Base-by-base conservation (phyloP, 345 rosid species). In the Microthlaspi erraticum region DNA sequence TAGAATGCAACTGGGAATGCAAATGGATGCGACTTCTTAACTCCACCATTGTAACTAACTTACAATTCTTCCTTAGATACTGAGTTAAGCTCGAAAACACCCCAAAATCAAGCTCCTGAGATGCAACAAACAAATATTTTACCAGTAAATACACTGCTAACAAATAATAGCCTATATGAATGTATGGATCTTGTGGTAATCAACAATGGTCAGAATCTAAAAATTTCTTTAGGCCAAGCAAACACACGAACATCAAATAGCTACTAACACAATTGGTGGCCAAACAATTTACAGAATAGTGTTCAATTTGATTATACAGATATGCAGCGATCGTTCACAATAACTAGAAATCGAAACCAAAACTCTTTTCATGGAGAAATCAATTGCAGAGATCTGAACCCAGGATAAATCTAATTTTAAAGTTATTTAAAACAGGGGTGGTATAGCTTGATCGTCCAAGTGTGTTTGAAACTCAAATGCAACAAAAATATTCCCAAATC, bases 1-100 rank as follows among this genome's bases (percentile, higher is more conserved):
- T 72, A 68, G 23, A 81, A 76, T 88, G 91, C 29, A 57, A 0
- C 29, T 80, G 74, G 1, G 76, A 72, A 48, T 54, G 39, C 67
- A 66, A 50, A 65, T 81, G 80, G 26, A 51, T 64, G 39, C 58
- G 53, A 43, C 88, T 71, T 73, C 96, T 81, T 44, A 88, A 77
- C 78, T 85, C 88, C 90, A 87, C 87, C 70, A 55, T 74, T 52
- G 49, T 13, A 67, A 68, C 36, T 7, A 36, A 6, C 55, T 58
- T 10, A 46, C 8, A 19, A 26, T 20, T 8, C 71, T 57, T 16
- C 51, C 5, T 31, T 31, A 37, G 42, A 52, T 23, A 39, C 45
- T 38, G 38, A 58, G 3, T 8, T 10, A 11, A 48, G 46, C 31
- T 57, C 2, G 11, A 9, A 41, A 26, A 16, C 0, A 12, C 60